Evolutionary conservation across 2,329 filamentous ascomycete species (phyloP).

Genomic region (Meredithiella fracta): DNA sequence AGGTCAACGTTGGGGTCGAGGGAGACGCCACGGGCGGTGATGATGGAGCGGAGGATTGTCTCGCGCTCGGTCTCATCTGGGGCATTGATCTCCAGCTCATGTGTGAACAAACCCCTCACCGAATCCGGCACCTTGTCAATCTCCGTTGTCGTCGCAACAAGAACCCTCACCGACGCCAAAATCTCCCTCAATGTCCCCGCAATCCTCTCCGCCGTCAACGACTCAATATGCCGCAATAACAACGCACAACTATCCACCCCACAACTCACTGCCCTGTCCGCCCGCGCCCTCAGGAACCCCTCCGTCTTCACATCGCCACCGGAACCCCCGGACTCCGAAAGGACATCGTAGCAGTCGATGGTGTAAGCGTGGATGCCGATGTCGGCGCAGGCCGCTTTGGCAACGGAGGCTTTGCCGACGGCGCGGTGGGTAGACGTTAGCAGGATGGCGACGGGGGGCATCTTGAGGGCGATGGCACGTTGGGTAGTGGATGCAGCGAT

Average conservation of each 20-base stretch:
- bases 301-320: conserved; percentile 80
- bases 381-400: conserved; percentile 62
- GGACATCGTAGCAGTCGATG: conserved; percentile 83
- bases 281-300: conserved; percentile 70
- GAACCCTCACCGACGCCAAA: conserved; percentile 57
- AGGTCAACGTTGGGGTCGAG: conserved; percentile 74
- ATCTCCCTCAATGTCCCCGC: conserved; percentile 71
- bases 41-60: conserved; percentile 63
- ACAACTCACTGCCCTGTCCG: conserved; percentile 77
- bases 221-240: conserved; percentile 79
- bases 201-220: conserved; percentile 81
- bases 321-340: conserved; percentile 53
- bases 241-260: conserved; percentile 69
- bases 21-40: conserved; percentile 59
- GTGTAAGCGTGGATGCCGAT: conserved; percentile 79
- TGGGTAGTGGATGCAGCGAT: conserved; percentile 79
- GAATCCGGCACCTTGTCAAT: conserved; percentile 87
- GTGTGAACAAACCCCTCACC: conserved; percentile 78
- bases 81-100: conserved; percentile 84
- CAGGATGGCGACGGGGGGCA: conserved; percentile 77
- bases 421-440: conserved; percentile 82
- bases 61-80: conserved; percentile 88
- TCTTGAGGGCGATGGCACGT: conserved; percentile 67
- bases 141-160: conserved; percentile 89
- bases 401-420: conserved; percentile 78